Evolutionary conservation across 1,284 basidiomycete species (phyloP), one percentile per base, ranked within the genome.

Genomic region (Cutaneotrichosporon mucoides): DNA sequence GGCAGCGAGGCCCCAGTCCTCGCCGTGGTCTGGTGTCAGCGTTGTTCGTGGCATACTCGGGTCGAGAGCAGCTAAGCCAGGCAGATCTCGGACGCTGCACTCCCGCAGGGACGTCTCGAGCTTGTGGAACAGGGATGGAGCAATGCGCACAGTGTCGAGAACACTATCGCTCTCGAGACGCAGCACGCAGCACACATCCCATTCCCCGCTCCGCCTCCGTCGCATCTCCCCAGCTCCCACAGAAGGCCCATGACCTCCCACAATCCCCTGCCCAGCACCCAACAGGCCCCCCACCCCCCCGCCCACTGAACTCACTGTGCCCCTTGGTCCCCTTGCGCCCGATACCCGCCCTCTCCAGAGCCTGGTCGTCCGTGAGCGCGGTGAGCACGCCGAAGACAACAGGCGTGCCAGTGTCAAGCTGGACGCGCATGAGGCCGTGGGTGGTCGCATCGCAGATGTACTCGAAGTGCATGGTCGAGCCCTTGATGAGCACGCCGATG

Each of bases 361-460:
- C 96, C 80, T 99, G 95, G 68, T 95, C 90, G 62, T 99, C 95
- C 50, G 82, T 90, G 64, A 99, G 83, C 44, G 87, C 90, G 12
- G 95, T 99, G 69, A 99, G 81, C 11, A 99, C 92, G 38, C 96
- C 96, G 75, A 98, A 95, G 65, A 99, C 89, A 70, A 99, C 91
- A 0, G 95, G 95, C n/a, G 90, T 85, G 16, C 91, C 90, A 2
- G 88, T 88, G 77, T 99, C 94, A 68, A 98, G 81, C 74, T 94
- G 92, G 34, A 97, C 85, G 65, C 86, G 85, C 95, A 98, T 99
- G 68, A 99, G 82, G 42, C 88, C 93, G 70, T 95, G 88, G 47
- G 90, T 88, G 61, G 96, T 91, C 58, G 87, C 85, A 68, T 98
- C 93, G 74, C 86, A 91, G 77, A 99, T 99, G 82, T 99, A 99